Evolutionary conservation across 805 yeast genomes (phyloP), one percentile per base, ranked within the genome.

Genomic region (Spathaspora passalidarum): DNA sequence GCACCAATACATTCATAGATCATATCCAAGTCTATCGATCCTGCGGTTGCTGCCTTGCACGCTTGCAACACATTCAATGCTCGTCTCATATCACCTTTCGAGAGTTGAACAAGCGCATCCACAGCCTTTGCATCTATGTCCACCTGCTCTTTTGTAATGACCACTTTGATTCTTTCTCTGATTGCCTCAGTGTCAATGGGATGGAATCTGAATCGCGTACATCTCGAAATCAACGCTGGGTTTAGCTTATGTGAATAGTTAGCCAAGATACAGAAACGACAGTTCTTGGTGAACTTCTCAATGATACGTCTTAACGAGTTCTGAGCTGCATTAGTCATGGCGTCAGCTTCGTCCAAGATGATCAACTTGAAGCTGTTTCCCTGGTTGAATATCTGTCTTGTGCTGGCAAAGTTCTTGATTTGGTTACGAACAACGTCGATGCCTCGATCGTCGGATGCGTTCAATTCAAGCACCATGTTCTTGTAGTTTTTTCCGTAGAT

Each of bases 381-480:
- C 19, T 13, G 20, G 49, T 82, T 75, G 66, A 92, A 94, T 44
- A 94, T 92, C 63, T 94, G 99, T 75, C 89, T 82, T 1, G 99
- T 94, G 23, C 92, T 82, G 9, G 99, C 99, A 70, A 94, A 94
- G 56, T 86, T 90, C 74, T 94, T 94, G 72, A 94, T 90, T 66
- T 90, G 97, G 58, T 94, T 94, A 52, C 99, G 79, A n/a, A 94
- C 98, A 38, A 94, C 97, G 56, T 89, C 96, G 54, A 94, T 94
- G 53, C 99, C 99, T 68, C 99, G 80, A 64, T 94, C 99, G 65
- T 94, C 99, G 3, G 95, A 85, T 3, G 99, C 99, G 66, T 94
- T 94, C 63, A 94, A 75, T 62, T 94, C 99, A 45, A 94, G 69
- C 1, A 94, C 97, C 91, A 91, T 90, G 59, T 89, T 87, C 56